Base-by-base conservation (phyloP, 495 filamentous ascomycete species). In the Neurospora sp. region DNA sequence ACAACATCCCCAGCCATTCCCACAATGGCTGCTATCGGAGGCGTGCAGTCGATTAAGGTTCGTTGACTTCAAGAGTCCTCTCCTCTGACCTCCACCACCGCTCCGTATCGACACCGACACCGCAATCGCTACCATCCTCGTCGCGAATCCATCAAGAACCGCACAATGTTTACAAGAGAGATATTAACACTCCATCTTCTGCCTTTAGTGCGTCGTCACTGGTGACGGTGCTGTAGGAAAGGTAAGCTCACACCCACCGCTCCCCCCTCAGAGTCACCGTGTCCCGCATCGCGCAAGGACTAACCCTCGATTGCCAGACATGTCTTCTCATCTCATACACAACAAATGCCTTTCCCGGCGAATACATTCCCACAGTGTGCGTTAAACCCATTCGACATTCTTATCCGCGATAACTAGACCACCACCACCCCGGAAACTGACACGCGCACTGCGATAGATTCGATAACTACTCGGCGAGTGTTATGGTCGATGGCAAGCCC, bases 281-380 rank as follows among this genome's bases (percentile, higher is more conserved):
- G 48, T 59, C 20, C 71, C 72, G 35, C 31, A 35, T 59, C 68
- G 72, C 70, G 44, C 10, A 3, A 48, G 18, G 12, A 72, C 81
- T 85, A 77, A 85, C 77, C 27, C 71, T 77, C 70, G 61, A 69
- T 66, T 69, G 71, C n/a, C 78, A 98, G 96, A 99, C 96, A 86
- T 99, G 96, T 86, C 91, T 99, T 72, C 91, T 99, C 76, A 99
- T 99, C 80, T 98, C 96, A 22, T 98, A 98, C 82, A 98, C 96
- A 46, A 99, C 96, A 69, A 99, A 99, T 87, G 96, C 96, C 48
- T 99, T 99, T 82, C 96, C 96, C 18, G 96, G 96, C 76, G 96
- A 99, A 86, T 99, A 99, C 80, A 98, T 99, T 80, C 96, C 96
- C 76, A 99, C 96, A 73, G 96, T 98, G 95, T 98, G 85, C 87